Evolutionary conservation across 192 early-diverging fungal genomes (phyloP), one percentile per base, ranked within the genome.

Genomic region (Entophlyctis luteolus): DNA sequence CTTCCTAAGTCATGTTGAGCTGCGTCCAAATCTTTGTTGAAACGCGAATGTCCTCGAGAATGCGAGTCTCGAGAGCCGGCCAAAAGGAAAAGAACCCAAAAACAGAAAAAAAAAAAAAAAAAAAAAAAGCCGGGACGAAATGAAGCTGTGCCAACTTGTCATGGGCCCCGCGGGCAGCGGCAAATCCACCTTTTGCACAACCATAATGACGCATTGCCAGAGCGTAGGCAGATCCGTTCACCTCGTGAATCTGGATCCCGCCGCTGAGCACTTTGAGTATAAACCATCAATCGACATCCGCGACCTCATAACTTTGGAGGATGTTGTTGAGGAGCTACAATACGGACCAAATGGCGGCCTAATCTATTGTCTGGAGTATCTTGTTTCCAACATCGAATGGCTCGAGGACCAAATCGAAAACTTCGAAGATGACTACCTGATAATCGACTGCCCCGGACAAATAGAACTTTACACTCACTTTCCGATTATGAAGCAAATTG

Each of bases 401-500:
- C 75, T 99, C 23, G 94, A 98, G 77, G 93, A 97, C 46, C 89
- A 94, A 75, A 78, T 98, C 4, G 87, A 90, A 6, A 81, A 86
- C 54, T 96, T 88, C 58, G 93, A 93, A 36, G 93, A 99, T 70
- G 96, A 99, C 71, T 97, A 98, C 68, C 77, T 98, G 45, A 94
- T 99, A 47, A 86, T 99, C 49, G 96, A 99, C 75, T 96, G 95
- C 67, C 96, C 96, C 10, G 93, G 81, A 77, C 35, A 99, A 74
- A 99, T 99, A 67, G 96, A 99, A 77, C 83, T 99, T 16, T 99
- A 99, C 76, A 98, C 96, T 31, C 96, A 98, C 71, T 93, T 94
- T 59, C 90, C 94, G 28, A 92, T 98, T 59, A 99, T 99, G 90
- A 84, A 87, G 59, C 79, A 84, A 2, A 59, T 99, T 34, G 88